Base-by-base conservation (phyloP, 129 eudicot species). In the Saposhnikovia divaricata region DNA sequence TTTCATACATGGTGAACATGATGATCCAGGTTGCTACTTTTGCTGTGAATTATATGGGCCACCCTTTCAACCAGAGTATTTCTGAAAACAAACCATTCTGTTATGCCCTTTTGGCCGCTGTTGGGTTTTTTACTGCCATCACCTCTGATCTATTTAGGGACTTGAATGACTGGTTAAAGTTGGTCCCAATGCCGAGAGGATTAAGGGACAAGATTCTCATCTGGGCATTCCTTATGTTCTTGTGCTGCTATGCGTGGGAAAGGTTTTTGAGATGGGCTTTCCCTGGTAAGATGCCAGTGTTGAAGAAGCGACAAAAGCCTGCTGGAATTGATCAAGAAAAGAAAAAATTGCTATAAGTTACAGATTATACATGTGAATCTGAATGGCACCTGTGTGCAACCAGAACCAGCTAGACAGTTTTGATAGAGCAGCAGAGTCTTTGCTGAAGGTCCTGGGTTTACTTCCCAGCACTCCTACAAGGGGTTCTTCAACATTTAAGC, bases 1-100 rank as follows among this genome's bases (percentile, higher is more conserved):
- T 93, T 19, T 93, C 97, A 0, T 93, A 93, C 82, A 93, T 91
- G 97, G 97, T 91, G 51, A 87, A 82, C 51, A 80, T 93, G 97
- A 91, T 93, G 98, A 88, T 93, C 39, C 97, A 93, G 77, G 98
- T 93, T 47, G 98, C 98, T 21, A 93, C 97, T 6, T 93, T 93
- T 82, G 97, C 97, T 9, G 97, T 93, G 72, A 93, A 93, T 80
- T 93, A 93, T 84, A 93, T 91, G 93, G 98, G 98, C 14, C 98
- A 93, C 65, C 98, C 97, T 46, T 93, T 93, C 73, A 93, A 93
- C 73, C 96, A 91, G 82, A 91, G 98, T 48, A 91, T 93, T 15
- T 77, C 92, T 0, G 93, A 93, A 78, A 93, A 93, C 85, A 85
- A 85, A 40, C 97, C 98, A 15, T 91, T 91, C 68, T 66, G 48